Conservation (phyloP, 2,329 filamentous ascomycete genomes). For the Mollisiaceae sp. region DNA sequence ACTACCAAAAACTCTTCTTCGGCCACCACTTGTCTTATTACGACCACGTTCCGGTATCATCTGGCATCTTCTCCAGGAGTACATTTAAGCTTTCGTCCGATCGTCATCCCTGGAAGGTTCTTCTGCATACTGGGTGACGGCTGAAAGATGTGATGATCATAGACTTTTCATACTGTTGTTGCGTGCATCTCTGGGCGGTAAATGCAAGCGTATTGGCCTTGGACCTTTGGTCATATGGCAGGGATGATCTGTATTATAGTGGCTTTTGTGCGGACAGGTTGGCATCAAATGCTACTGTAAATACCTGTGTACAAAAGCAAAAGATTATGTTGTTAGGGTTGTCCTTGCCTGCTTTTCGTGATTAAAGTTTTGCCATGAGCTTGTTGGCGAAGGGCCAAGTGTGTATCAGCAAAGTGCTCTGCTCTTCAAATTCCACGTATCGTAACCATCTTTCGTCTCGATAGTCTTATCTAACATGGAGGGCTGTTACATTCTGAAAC, state of each 20-base stretch:
- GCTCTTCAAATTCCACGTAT: neutral
- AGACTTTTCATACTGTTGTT: constrained; percentile 34
- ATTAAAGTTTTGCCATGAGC: neutral
- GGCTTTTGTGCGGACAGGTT: constrained; percentile 29
- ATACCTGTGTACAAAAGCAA: constrained; percentile 38
- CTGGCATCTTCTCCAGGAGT: constrained; percentile 13
- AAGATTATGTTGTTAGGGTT: constrained; percentile 18
- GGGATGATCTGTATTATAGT: constrained; percentile 37
- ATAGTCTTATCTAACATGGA: neutral
- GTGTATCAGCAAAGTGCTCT: neutral
- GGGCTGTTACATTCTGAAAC: neutral
- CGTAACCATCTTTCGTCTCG: neutral
- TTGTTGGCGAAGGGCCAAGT: neutral
- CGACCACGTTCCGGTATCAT: constrained; percentile 21
- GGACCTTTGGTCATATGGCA: constrained; percentile 22
- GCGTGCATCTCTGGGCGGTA: constrained; percentile 32
- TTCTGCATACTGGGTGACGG: constrained; percentile 35
- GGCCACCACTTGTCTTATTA: constrained; percentile 40
- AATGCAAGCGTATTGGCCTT: constrained; percentile 31
- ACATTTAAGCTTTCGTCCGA: constrained; percentile 24
- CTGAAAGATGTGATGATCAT: constrained; percentile 38
- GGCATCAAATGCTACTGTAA: constrained; percentile 34
- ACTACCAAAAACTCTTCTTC: constrained; percentile 32
- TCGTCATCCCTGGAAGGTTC: constrained; percentile 25
- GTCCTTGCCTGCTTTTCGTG: neutral